These are phyloP conservation scores for Malus sieversii DNA, from an alignment of 306 rosid species.

Conservation along the genomic window DNA sequence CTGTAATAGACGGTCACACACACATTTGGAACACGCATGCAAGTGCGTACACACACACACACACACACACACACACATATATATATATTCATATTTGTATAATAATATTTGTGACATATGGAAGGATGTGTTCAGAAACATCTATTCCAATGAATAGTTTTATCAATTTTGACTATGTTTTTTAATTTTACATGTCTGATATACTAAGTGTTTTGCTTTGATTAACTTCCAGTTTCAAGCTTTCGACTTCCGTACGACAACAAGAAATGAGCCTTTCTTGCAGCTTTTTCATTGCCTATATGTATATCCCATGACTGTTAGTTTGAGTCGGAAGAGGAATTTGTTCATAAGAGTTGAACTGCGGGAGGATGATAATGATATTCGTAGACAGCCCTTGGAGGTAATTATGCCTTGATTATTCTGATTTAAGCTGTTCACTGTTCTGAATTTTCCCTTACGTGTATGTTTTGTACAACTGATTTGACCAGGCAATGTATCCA, in stretches of 20 bases:
- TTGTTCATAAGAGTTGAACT: slow-evolving; percentile 82
- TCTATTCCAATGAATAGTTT: not conserved
- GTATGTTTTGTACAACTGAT: slow-evolving; percentile 19
- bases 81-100: not conserved
- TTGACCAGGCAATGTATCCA: slow-evolving; percentile 72
- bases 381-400: slow-evolving; percentile 89
- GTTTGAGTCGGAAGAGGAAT: slow-evolving; percentile 95
- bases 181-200: slow-evolving; percentile 8
- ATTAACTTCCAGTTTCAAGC: slow-evolving; percentile 82
- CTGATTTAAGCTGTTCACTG: slow-evolving; percentile 2
- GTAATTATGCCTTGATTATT: slow-evolving; percentile 28
- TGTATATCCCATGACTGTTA: slow-evolving; percentile 85
- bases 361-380: slow-evolving; percentile 84
- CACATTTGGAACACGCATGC: too few species aligned
- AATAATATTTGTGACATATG: not conserved
- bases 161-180: not conserved
- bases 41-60: too few species aligned
- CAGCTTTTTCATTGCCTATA: slow-evolving; percentile 97
- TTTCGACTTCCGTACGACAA: slow-evolving; percentile 92
- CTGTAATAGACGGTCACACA: too few species aligned
- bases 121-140: not conserved
- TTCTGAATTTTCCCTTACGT: not conserved
- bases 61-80: too few species aligned
- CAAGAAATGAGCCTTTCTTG: slow-evolving; percentile 95
- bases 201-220: slow-evolving; percentile 21